Evolutionary conservation across 208 protist genomes (phyloP).

Genomic region (Leishmania tropica): DNA sequence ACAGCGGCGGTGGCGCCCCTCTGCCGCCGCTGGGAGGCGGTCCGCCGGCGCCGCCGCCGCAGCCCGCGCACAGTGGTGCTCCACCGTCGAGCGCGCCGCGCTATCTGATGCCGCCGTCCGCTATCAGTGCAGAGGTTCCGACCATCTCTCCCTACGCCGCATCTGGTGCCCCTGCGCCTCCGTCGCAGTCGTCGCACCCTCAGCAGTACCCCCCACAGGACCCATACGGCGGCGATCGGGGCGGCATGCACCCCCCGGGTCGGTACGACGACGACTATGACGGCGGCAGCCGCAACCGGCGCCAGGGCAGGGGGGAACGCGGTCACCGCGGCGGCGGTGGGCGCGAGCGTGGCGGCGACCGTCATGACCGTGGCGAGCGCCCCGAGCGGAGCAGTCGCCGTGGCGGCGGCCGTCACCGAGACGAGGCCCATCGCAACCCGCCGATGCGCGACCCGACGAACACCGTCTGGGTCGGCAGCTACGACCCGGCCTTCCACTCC

Average conservation of each 20-base stretch:
- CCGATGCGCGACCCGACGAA: slow-evolving; percentile 79
- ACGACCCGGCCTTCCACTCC: slow-evolving; percentile 55
- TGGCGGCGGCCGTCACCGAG: slow-evolving; percentile 14
- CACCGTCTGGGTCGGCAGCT: slow-evolving; percentile 89
- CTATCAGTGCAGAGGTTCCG: slow-evolving; percentile 14
- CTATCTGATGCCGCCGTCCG: slow-evolving; percentile 30
- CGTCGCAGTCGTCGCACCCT: slow-evolving; percentile 15
- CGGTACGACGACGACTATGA: slow-evolving; percentile 20
- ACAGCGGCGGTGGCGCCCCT: neutral
- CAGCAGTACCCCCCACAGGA: slow-evolving; percentile 10
- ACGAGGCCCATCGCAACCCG: slow-evolving; percentile 26
- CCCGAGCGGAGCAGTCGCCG: slow-evolving; percentile 8
- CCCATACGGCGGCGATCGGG: slow-evolving; percentile 10
- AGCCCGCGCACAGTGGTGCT: neutral
- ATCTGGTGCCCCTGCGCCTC: slow-evolving; percentile 3
- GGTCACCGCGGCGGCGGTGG: slow-evolving; percentile 5
- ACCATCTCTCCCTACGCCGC: slow-evolving; percentile 16
- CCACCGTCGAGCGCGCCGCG: slow-evolving; percentile 9
- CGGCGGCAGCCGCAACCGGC: slow-evolving; percentile 11
- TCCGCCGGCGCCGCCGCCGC: neutral
- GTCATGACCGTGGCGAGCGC: slow-evolving; percentile 21
- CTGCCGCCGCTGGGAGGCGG: neutral
- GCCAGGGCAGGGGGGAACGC: slow-evolving; percentile 9
- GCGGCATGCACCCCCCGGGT: slow-evolving; percentile 10
- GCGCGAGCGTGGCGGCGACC: slow-evolving; percentile 17